These are phyloP conservation scores for Oemleria cerasiformis DNA, from an alignment of 306 rosid species.

Conservation along the genomic window DNA sequence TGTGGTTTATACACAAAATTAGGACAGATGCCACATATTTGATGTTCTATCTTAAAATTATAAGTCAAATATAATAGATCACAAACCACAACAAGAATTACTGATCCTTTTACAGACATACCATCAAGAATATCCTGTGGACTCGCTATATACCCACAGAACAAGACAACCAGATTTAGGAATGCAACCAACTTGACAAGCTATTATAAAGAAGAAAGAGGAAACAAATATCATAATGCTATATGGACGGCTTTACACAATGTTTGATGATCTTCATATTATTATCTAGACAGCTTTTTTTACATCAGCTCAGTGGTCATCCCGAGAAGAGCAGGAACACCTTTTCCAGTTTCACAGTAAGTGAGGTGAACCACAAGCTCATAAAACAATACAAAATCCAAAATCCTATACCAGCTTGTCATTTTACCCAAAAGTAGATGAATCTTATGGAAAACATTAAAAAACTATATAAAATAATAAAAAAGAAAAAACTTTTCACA, in stretches of 20 bases:
- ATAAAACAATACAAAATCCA: neutral
- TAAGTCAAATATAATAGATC: neutral
- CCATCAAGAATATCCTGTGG: neutral
- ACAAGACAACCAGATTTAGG: neutral
- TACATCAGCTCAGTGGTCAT: neutral
- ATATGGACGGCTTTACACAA: neutral
- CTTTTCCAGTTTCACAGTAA: neutral
- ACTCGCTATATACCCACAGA: neutral
- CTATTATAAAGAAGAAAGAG: neutral
- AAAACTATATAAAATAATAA: neutral
- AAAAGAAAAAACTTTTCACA: neutral
- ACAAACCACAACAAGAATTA: neutral
- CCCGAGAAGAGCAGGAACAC: constrained; percentile 2
- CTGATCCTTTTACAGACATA: neutral
- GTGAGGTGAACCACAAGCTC: neutral
- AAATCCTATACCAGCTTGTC: neutral
- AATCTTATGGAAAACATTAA: neutral
- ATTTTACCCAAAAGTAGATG: neutral
- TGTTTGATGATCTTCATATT: neutral
- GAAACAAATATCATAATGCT: neutral
- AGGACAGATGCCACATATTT: neutral
- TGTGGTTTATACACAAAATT: neutral
- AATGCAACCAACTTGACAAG: constrained; percentile 9
- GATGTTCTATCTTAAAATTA: neutral
- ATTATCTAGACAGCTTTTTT: neutral